Base-by-base conservation (phyloP, 768 basidiomycete genomes). In the Mycena crocata region DNA sequence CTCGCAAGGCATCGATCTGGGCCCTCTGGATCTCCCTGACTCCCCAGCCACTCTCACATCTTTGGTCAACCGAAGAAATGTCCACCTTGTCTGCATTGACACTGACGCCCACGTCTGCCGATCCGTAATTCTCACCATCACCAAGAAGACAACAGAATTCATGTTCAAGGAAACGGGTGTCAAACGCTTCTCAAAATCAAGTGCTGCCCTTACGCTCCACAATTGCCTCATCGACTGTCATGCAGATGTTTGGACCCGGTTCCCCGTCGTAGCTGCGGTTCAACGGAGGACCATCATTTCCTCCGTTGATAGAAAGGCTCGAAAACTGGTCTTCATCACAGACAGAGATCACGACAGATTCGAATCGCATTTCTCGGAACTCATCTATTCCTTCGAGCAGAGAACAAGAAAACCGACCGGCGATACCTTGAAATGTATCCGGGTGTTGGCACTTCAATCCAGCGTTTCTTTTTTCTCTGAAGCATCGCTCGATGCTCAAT, bases 201-300 rank as follows among this genome's bases (percentile, higher is more conserved):
- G 56, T 34, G 54, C 57, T n/a, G 59, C 49, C 21, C 28, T 56
- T 7, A 81, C 80, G 2, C 68, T 73, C 9, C 82, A 88, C 64
- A 90, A 88, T 57, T 83, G 77, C 46, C 75, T 90, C 14, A 75
- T 89, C 21, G 85, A 87, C 66, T 88, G 87, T 58, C 82, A 87
- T 56, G 73, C 81, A 0, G 87, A 88, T 17, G 84, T 88, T 24
- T 89, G 88, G 88, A 86, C 82, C 6, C 83, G 88, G 13, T 89
- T 88, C 71, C 88, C 88, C 0, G 88, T 89, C 4, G 67, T 86
- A 2, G 78, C 88, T 2, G 86, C 88, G 0, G 80, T 89, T 21
- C 79, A 81, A 37, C 81, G 85, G 10, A 79, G 82, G 32, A 85
- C 84, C 0, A 78, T 84, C 42, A 75, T 78, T 0, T 76, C 79